phyloP scores from a whole-genome alignment of 2,329 filamentous ascomycete genomes.

The Dothiorella sarmentorum region DNA sequence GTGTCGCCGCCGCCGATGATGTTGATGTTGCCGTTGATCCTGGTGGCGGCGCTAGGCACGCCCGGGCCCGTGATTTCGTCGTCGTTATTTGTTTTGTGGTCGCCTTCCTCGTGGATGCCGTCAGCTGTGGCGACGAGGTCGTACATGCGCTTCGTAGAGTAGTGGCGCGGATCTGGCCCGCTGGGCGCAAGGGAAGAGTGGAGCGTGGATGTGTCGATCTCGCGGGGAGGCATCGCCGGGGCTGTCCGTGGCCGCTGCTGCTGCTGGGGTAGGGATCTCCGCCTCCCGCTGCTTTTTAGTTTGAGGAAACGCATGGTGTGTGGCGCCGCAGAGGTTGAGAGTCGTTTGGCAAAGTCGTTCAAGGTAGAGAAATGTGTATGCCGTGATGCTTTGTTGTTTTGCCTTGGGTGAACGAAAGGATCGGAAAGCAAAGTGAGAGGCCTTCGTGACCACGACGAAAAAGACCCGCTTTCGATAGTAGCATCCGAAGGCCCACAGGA shows the following conservation, averaged over 20 bases:
- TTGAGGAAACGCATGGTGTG: background rate
- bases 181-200: background rate
- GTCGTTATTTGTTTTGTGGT: no score
- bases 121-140: background rate
- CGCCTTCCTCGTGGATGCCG: background rate
- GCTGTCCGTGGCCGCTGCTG: slow-evolving; percentile 1
- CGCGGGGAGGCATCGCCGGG: background rate
- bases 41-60: no score
- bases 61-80: no score
- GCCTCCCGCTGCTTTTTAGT: background rate
- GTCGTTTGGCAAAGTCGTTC: no score
- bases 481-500: background rate
- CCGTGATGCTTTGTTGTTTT: no score
- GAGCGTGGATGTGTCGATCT: background rate
- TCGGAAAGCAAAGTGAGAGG: background rate
- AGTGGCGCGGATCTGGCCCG: background rate
- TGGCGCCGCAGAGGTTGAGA: no score
- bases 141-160: background rate
- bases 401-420: background rate
- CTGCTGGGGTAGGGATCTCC: background rate
- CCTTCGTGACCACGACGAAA: background rate
- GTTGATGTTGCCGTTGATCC: no score
- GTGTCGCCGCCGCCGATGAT: background rate
- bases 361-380: no score
- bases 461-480: background rate